phyloP scores from a whole-genome alignment of 495 filamentous ascomycete species.

The Filosporella fistucella region DNA sequence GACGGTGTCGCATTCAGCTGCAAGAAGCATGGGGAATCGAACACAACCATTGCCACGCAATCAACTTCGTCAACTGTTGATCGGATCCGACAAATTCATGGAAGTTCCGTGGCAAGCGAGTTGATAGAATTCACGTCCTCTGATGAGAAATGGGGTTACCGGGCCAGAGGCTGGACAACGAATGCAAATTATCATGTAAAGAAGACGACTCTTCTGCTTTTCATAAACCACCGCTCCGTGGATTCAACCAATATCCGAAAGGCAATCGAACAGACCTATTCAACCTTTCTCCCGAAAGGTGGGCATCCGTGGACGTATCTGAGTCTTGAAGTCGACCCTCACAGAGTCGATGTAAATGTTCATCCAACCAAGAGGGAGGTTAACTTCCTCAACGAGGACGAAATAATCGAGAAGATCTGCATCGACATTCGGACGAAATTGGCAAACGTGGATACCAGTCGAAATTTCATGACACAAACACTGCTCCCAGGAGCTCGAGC shows the following conservation, averaged over 20 bases:
- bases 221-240: slow-evolving; percentile 97
- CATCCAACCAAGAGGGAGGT: slow-evolving; percentile 98
- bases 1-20: slow-evolving; percentile 87
- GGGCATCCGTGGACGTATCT: slow-evolving; percentile 94
- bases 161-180: slow-evolving; percentile 72
- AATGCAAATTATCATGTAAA: slow-evolving; percentile 98
- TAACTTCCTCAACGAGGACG: slow-evolving; percentile 97
- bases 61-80: slow-evolving; percentile 66
- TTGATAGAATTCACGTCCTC: slow-evolving; percentile 70
- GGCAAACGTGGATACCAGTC: slow-evolving; percentile 86
- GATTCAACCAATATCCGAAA: slow-evolving; percentile 88
- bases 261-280: slow-evolving; percentile 87
- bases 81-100: slow-evolving; percentile 87
- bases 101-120: slow-evolving; percentile 82
- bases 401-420: slow-evolving; percentile 88
- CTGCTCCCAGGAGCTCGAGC: slow-evolving; percentile 66
- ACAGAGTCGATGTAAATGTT: slow-evolving; percentile 93
- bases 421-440: slow-evolving; percentile 74
- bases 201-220: slow-evolving; percentile 81
- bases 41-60: slow-evolving; percentile 73
- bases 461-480: slow-evolving; percentile 91
- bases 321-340: slow-evolving; percentile 88
- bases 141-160: slow-evolving; percentile 79
- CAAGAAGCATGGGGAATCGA: slow-evolving; percentile 91
- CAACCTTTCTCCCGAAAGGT: slow-evolving; percentile 85